phyloP scores from a whole-genome alignment of 768 basidiomycete genomes.

The Leccinellum luteum region DNA sequence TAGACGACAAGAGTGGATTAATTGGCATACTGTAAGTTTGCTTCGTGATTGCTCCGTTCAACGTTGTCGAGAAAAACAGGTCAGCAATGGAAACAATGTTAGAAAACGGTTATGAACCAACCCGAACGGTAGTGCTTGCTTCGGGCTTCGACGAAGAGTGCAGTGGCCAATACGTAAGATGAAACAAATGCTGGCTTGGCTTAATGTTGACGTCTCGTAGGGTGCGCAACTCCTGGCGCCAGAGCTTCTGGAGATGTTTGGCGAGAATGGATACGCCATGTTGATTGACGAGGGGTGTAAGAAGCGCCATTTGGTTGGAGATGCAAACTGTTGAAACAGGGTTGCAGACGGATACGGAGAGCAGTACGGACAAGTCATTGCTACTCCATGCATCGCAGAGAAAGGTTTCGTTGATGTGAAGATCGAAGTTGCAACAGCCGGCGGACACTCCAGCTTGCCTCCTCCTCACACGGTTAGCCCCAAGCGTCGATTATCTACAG shows the following conservation, averaged over 20 bases:
- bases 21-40: conserved; percentile 56
- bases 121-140: conserved; percentile 57
- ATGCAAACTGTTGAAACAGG: neutral
- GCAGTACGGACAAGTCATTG: conserved; percentile 52
- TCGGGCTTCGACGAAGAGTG: conserved; percentile 81
- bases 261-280: conserved; percentile 68
- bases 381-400: conserved; percentile 64
- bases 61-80: conserved; percentile 25
- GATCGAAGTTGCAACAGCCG: conserved; percentile 64
- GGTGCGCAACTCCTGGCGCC: conserved; percentile 51
- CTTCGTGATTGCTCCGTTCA: neutral
- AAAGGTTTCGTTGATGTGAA: conserved; percentile 67
- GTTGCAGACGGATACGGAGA: conserved; percentile 48
- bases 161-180: conserved; percentile 44
- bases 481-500: neutral
- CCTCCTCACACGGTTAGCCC: conserved; percentile 68
- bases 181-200: neutral
- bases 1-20: conserved; percentile 65
- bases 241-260: conserved; percentile 59
- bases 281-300: conserved; percentile 87
- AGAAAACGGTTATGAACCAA: conserved; percentile 60
- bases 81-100: conserved; percentile 63
- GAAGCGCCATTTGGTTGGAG: conserved; percentile 11
- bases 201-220: conserved; percentile 29
- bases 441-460: conserved; percentile 87